Conservation (phyloP, 228 moss, liverwort and hornwort genomes). For the Sphagnum magellanicum region DNA sequence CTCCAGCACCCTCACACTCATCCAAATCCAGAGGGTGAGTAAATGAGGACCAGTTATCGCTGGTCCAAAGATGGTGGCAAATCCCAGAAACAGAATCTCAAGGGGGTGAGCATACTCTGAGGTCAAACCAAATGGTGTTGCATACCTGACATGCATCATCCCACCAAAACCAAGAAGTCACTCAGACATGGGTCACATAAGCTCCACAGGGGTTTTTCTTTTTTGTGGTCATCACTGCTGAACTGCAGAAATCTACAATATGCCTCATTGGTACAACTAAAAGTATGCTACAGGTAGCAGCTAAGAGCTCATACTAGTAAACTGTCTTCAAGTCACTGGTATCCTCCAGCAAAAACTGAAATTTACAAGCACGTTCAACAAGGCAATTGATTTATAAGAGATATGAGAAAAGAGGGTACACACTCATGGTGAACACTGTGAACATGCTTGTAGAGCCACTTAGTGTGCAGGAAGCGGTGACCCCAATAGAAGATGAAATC, state of each 20-base stretch:
- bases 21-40: conserved; percentile 95
- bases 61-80: conserved; percentile 97
- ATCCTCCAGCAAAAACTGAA: too few species aligned
- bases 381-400: neutral
- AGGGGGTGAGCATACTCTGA: conserved; percentile 98
- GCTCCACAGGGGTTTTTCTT: neutral
- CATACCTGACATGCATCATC: conserved; percentile 52
- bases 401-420: conserved; percentile 21
- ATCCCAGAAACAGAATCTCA: conserved; percentile 92
- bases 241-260: too few species aligned
- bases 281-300: too few species aligned
- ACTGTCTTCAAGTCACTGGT: too few species aligned
- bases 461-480: conserved; percentile 89
- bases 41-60: conserved; percentile 96
- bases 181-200: neutral
- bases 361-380: too few species aligned
- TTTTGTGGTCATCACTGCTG: neutral
- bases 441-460: conserved; percentile 99
- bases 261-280: too few species aligned
- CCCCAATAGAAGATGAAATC: conserved; percentile 99
- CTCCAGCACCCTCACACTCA: conserved; percentile 94
- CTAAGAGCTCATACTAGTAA: too few species aligned
- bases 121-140: conserved; percentile 96
- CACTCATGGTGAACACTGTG: conserved; percentile 99
- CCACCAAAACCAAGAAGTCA: neutral